Evolutionary conservation across 176 grass and related monocot species (phyloP), one percentile per base, ranked within the genome.

Genomic region (Carex parvula): DNA sequence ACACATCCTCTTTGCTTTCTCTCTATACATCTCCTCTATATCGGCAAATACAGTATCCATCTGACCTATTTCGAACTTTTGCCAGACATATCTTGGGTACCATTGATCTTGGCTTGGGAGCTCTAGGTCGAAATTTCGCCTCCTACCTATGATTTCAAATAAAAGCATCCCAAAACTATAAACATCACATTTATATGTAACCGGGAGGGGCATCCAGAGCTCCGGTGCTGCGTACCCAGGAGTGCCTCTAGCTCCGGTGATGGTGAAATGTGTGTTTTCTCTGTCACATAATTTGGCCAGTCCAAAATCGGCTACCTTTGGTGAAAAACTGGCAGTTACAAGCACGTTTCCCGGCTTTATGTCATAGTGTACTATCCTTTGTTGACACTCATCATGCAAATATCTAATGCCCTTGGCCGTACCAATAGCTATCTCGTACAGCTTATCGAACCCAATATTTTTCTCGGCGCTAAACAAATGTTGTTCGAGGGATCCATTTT

Each of bases 341-440:
- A 95, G 85, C 11, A 95, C 85, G 84, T 95, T 95, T 42, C n/a
- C 93, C 0, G 93, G 93, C 73, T 95, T 95, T 81, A 91, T 95
- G 77, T 95, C 93, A 64, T 91, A 91, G 86, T 95, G 93, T 16
- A 92, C 64, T 50, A 95, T 95, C 80, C 81, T 54, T 3, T 89
- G 84, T 50, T 81, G 44, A 65, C 93, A 95, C 87, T 92, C 93
- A 69, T 95, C 90, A 56, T 95, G 89, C 8, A 92, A 80, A 54
- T 94, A 94, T 74, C 90, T 53, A 52, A 94, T 64, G 24, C 84
- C 91, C 21, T 77, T 85, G 21, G 83, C 91, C 29, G 91, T 91
- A 8, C 93, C 87, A 1, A 96, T 60, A 35, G 84, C 85, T 61
- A 96, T 42, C 20, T 83, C 85, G 35, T 88, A 64, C n/a, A 96